Conservation (phyloP, 805 yeast genomes). For the Monosporozyma servazzii region DNA sequence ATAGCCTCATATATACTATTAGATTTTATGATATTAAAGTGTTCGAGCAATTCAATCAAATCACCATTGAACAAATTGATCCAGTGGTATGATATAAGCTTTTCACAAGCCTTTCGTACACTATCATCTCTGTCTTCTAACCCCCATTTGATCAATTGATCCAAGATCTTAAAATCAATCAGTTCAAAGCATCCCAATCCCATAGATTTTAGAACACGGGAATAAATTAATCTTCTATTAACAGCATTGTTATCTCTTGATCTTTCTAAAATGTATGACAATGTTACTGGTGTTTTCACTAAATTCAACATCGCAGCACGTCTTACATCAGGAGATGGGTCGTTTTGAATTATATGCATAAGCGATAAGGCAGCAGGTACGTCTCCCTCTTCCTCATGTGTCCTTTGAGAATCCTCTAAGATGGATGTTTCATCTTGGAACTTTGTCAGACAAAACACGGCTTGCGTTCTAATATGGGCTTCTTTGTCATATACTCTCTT, state of each 20-base stretch:
- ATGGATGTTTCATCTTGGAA: conserved; percentile 54
- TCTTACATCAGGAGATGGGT: conserved; percentile 81
- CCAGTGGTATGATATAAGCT: conserved; percentile 69
- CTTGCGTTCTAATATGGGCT: conserved; percentile 69
- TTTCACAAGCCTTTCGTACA: conserved; percentile 63
- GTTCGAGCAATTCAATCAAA: conserved; percentile 59
- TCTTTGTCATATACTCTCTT: conserved; percentile 69
- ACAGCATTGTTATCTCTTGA: conserved; percentile 70
- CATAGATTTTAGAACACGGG: conserved; percentile 57
- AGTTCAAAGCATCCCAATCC: conserved; percentile 44
- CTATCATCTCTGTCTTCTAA: conserved; percentile 71
- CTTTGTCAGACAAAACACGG: conserved; percentile 67
- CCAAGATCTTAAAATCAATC: conserved; percentile 40
- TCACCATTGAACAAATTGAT: conserved; percentile 58
- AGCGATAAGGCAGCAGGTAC: conserved; percentile 38
- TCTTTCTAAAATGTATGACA: conserved; percentile 58
- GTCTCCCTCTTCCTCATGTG: conserved; percentile 16
- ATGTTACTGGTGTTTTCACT: conserved; percentile 43
- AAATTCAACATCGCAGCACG: conserved; percentile 73
- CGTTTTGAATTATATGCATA: conserved; percentile 54
- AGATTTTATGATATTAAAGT: conserved; percentile 61
- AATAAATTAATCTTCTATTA: conserved; percentile 64
- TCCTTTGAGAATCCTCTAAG: conserved; percentile 5
- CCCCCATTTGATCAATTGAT: conserved; percentile 72
- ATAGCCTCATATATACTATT: conserved; percentile 61